phyloP scores from a whole-genome alignment of 1,139 yeast genomes.

The Sugiyamaella pinicola region DNA sequence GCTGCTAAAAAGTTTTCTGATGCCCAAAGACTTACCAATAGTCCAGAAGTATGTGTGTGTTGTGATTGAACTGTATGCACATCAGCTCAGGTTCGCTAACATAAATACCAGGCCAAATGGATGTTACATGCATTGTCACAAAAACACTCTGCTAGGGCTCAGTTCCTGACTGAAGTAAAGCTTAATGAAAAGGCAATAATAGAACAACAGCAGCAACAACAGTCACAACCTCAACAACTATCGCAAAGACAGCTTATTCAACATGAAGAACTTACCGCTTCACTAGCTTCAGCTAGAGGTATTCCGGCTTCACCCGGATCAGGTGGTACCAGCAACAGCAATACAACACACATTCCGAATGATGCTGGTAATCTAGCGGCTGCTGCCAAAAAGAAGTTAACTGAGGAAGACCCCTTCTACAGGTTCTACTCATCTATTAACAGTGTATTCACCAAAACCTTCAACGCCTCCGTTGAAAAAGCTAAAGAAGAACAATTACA shows the following conservation, averaged over 20 bases:
- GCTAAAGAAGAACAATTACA: conserved; percentile 25
- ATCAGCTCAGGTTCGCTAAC: neutral
- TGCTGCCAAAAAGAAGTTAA: conserved; percentile 17
- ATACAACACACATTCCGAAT: neutral
- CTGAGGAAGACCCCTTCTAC: conserved; percentile 39
- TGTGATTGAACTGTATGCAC: too few species aligned
- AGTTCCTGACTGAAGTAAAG: conserved; percentile 27
- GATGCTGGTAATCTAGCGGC: conserved; percentile 7
- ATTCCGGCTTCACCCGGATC: conserved; percentile 24
- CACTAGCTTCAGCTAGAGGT: conserved; percentile 40
- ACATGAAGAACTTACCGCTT: conserved; percentile 32
- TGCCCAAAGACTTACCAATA: conserved; percentile 31
- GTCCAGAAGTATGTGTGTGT: conserved; percentile 15
- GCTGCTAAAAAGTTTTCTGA: conserved; percentile 37
- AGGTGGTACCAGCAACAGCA: conserved; percentile 6
- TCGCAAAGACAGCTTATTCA: conserved; percentile 15
- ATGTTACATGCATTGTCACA: conserved; percentile 35
- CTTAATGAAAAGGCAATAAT: conserved; percentile 5
- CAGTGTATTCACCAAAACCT: conserved; percentile 33
- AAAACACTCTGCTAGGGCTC: conserved; percentile 34
- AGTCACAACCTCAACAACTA: neutral
- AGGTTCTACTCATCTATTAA: conserved; percentile 37
- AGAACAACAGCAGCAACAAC: conserved; percentile 16
- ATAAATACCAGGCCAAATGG: conserved; percentile 33
- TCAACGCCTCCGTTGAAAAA: conserved; percentile 27